Base-by-base conservation (phyloP, 257 asterid species). In the Ilex asprella region DNA sequence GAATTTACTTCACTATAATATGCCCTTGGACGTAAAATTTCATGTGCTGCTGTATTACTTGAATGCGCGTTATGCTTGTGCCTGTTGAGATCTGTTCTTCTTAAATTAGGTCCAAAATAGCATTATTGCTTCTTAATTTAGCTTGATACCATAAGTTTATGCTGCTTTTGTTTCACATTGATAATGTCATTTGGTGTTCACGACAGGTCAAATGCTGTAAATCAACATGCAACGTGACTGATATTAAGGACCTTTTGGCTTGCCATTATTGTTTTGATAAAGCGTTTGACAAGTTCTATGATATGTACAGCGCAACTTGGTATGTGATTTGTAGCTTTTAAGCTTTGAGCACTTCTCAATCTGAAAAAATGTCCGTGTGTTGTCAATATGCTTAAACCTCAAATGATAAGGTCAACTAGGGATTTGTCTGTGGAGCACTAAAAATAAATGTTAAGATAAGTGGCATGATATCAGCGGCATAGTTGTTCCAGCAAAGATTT, bases 241-340 rank as follows among this genome's bases (percentile, higher is more conserved):
- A 69, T 59, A 80, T 90, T 67, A 84, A 76, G 66, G 76, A 87
- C 70, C 95, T 90, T 61, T 74, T 90, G 75, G 87, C 87, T 53
- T 90, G 97, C 53, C 86, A 85, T 59, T 78, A 82, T 72, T 90
- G 95, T 73, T 76, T 90, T 51, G 69, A 80, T 68, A 88, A 90
- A 75, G 97, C 96, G 54, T 87, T 85, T 6, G 89, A 90, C 73
- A 87, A 87, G 80, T 90, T 83, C 78, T 90, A 90, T 66, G 96
- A 90, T 70, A 82, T 77, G 87, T 80, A 83, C 81, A 60, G 86
- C 14, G 96, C 96, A 63, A 82, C 89, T 41, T 90, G 97, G 97
- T 90, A 76, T 67, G 83, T 67, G 41, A 39, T 44, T 16, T 30
- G 41, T 61, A 58, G 43, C 53, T 21, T 46, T 27, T 29, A 6